A percentile compares a stretch with the other conserved stretches of the same genome.
Conservation (phyloP, 441 rosid genomes). For the Erodium trifolium region DNA sequence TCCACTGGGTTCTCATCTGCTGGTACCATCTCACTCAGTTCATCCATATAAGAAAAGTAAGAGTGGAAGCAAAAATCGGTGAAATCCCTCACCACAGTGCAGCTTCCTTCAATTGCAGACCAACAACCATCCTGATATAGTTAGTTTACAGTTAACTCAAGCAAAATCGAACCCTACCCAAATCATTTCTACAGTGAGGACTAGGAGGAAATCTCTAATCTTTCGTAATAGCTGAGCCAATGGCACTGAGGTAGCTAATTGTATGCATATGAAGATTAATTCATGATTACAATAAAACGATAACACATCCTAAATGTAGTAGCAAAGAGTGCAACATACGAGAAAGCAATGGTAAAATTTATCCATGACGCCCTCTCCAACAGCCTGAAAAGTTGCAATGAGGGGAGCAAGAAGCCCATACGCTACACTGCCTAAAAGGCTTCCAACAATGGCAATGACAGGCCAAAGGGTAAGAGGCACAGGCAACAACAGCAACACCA, state of each 20-base stretch:
- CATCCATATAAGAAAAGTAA: slow-evolving; percentile 85
- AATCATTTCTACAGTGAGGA: neutral
- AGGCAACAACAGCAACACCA: slow-evolving; percentile 47
- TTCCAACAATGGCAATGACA: slow-evolving; percentile 47
- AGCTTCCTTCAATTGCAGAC: slow-evolving; percentile 57
- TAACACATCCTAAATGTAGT: neutral
- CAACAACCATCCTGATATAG: slow-evolving; percentile 52
- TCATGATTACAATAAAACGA: neutral
- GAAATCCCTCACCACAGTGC: slow-evolving; percentile 58
- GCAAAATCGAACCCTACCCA: neutral
- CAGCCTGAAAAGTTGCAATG: slow-evolving; percentile 66
- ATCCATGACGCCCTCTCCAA: slow-evolving; percentile 46
- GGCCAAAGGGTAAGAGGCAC: slow-evolving; percentile 71
- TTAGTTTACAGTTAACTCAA: neutral
- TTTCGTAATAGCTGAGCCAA: neutral
- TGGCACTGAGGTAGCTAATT: neutral
- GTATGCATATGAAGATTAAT: neutral
- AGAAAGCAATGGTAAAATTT: slow-evolving; percentile 67
- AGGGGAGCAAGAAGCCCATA: slow-evolving; percentile 70
- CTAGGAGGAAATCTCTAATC: neutral
- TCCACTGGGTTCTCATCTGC: slow-evolving; percentile 51
- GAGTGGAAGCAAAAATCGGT: slow-evolving; percentile 85
- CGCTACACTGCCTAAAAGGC: slow-evolving; percentile 65
- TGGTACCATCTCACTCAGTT: slow-evolving; percentile 44
- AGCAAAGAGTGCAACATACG: slow-evolving; percentile 28